phyloP scores from a whole-genome alignment of 2,329 filamentous ascomycete genomes.

The Stachybotrys echinatus region DNA sequence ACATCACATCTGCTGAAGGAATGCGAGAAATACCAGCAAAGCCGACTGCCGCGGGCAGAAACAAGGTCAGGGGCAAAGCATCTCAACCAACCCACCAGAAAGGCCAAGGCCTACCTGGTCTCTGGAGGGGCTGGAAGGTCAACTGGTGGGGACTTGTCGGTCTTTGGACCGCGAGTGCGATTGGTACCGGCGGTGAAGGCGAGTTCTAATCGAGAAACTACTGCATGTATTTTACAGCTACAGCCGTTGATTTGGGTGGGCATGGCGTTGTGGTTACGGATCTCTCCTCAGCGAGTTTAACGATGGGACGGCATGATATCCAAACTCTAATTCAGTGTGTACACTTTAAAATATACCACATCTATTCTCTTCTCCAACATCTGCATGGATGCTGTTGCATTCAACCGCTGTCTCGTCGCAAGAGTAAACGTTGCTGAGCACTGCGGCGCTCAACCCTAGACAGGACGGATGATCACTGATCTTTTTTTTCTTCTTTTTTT shows the following conservation, averaged over 20 bases:
- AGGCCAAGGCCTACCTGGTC: constrained; percentile 63
- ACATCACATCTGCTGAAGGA: constrained; percentile 80
- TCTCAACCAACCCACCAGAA: constrained; percentile 30
- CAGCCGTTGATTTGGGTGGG: constrained; percentile 9
- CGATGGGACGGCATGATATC: constrained; percentile 36
- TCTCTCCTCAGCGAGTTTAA: constrained; percentile 32
- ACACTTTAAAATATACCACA: neutral
- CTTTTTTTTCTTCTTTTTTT: no score
- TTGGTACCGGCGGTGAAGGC: constrained; percentile 57
- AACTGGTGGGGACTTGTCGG: constrained; percentile 74
- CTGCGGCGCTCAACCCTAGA: no score
- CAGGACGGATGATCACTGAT: no score
- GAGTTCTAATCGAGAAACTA: constrained; percentile 39
- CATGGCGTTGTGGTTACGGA: constrained; percentile 28
- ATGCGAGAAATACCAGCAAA: constrained; percentile 39
- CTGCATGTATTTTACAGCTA: constrained; percentile 4
- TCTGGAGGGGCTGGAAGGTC: constrained; percentile 72
- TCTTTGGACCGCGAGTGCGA: constrained; percentile 64
- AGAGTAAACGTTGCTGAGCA: no score
- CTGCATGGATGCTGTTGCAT: no score
- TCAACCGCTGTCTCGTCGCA: no score
- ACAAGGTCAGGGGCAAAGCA: constrained; percentile 23
- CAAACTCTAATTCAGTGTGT: constrained; percentile 15
- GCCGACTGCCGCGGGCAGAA: constrained; percentile 24
- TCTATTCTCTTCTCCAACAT: no score